Evolutionary conservation across 2,329 filamentous ascomycete species (phyloP).

Genomic region (Stachybotrys chlorohalonatus): DNA sequence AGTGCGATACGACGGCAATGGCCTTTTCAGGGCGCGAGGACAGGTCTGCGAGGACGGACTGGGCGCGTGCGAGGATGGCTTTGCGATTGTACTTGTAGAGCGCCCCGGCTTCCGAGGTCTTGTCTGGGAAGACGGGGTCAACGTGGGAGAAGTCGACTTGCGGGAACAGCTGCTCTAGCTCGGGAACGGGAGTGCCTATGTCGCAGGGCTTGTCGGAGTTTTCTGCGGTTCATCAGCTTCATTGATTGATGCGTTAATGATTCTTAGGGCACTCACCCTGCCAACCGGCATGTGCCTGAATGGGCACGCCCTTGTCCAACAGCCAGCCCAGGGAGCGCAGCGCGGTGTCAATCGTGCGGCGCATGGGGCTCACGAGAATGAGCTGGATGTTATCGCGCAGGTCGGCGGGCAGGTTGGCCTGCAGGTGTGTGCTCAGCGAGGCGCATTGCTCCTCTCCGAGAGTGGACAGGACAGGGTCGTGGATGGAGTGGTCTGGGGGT

Average conservation of each 20-base stretch:
- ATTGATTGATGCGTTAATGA: neutral
- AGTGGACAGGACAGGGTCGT: conserved; percentile 41
- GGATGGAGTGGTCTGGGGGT: conserved; percentile 31
- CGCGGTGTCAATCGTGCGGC: conserved; percentile 56
- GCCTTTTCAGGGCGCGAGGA: conserved; percentile 47
- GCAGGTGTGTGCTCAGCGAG: conserved; percentile 31
- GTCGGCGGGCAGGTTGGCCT: conserved; percentile 22
- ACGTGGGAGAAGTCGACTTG: conserved; percentile 45
- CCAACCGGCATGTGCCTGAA: conserved; percentile 53
- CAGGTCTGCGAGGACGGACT: conserved; percentile 39
- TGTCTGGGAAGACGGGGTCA: conserved; percentile 54
- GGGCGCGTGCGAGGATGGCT: conserved; percentile 47
- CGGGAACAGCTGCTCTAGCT: conserved; percentile 41
- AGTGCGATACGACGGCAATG: conserved; percentile 57
- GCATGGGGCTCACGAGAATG: conserved; percentile 57
- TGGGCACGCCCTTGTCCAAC: conserved; percentile 40
- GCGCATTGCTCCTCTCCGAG: conserved; percentile 40
- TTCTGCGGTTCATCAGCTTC: conserved; percentile 24
- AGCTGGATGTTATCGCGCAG: conserved; percentile 25
- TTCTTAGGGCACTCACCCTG: conserved; percentile 37
- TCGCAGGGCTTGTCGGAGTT: conserved; percentile 52
- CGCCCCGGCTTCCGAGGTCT: conserved; percentile 36
- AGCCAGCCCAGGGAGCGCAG: conserved; percentile 49
- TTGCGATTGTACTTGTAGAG: conserved; percentile 43
- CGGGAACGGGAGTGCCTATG: conserved; percentile 39